Evolutionary conservation across 352 stramenopile species (phyloP).

Genomic region (Peronospora farinosa): DNA sequence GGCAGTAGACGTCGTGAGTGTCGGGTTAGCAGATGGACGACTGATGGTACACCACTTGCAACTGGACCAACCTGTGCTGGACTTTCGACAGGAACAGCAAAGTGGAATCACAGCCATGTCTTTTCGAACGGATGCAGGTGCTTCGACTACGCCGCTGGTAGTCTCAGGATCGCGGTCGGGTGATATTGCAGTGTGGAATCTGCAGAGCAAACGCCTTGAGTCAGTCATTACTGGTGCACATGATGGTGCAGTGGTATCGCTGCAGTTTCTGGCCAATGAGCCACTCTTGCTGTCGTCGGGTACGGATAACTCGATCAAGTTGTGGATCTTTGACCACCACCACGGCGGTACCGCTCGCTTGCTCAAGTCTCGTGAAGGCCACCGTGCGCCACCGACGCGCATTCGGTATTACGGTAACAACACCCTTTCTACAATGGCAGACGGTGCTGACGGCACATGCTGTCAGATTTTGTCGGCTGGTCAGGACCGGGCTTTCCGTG

Average conservation of each 20-base stretch:
- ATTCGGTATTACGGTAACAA: conserved; percentile 90
- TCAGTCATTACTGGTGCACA: conserved; percentile 73
- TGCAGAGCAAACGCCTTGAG: conserved; percentile 83
- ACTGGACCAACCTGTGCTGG: conserved; percentile 74
- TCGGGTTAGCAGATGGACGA: conserved; percentile 75
- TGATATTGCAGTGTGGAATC: conserved; percentile 88
- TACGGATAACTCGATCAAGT: conserved; percentile 88
- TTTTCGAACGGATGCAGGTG: conserved; percentile 83
- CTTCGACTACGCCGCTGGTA: conserved; percentile 44
- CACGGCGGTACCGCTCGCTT: conserved; percentile 73
- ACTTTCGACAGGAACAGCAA: conserved; percentile 71
- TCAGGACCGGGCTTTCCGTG: conserved; percentile 85
- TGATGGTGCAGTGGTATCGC: conserved; percentile 62
- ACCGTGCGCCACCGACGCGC: conserved; percentile 73
- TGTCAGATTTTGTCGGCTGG: conserved; percentile 89
- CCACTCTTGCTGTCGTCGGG: conserved; percentile 83
- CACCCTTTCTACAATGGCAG: conserved; percentile 75
- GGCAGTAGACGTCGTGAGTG: conserved; percentile 83
- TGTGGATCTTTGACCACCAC: conserved; percentile 92
- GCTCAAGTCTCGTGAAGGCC: conserved; percentile 85
- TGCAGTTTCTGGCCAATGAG: conserved; percentile 85
- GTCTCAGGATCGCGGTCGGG: conserved; percentile 69
- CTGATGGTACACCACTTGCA: conserved; percentile 86
- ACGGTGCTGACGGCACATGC: conserved; percentile 77
- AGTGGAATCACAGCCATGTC: conserved; percentile 78